These are phyloP conservation scores for Parathielavia hyrcaniae DNA, from an alignment of 495 filamentous ascomycete species.

Conservation along the genomic window DNA sequence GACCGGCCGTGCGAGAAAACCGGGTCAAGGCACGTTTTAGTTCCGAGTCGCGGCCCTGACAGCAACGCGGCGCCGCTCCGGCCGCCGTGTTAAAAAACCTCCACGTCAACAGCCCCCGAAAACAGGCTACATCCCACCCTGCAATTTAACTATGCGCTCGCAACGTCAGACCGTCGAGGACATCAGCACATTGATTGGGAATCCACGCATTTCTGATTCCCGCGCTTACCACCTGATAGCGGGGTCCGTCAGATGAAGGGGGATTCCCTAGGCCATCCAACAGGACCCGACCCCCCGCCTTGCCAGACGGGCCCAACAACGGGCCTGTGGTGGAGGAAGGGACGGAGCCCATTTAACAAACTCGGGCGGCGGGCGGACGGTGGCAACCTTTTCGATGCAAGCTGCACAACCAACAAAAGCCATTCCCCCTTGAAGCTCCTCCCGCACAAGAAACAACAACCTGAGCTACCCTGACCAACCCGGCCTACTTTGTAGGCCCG, in stretches of 20 bases:
- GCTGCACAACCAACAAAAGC: not conserved
- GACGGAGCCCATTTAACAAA: not conserved
- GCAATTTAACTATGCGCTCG: conserved; percentile 7
- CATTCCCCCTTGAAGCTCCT: not conserved
- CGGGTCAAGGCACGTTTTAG: conserved; percentile 14
- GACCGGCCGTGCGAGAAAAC: conserved; percentile 10
- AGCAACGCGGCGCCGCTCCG: conserved; percentile 2
- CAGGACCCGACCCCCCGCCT: conserved; percentile 4
- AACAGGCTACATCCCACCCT: conserved; percentile 10
- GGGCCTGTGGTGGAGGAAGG: not conserved
- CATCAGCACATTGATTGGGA: conserved; percentile 1
- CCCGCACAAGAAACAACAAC: not conserved
- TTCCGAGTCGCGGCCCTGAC: conserved; percentile 13
- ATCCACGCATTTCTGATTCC: not conserved
- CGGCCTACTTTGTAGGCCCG: not conserved
- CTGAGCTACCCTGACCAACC: not conserved
- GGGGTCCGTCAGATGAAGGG: conserved; percentile 1
- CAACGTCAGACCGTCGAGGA: not conserved
- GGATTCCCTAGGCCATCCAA: not conserved
- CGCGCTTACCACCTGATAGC: not conserved
- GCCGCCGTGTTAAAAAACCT: not conserved
- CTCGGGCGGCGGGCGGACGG: not conserved
- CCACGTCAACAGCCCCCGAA: not conserved
- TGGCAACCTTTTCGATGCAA: not conserved
- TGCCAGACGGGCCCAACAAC: not conserved